Base-by-base conservation (phyloP, 352 stramenopile species). In the Globisporangium parvum region DNA sequence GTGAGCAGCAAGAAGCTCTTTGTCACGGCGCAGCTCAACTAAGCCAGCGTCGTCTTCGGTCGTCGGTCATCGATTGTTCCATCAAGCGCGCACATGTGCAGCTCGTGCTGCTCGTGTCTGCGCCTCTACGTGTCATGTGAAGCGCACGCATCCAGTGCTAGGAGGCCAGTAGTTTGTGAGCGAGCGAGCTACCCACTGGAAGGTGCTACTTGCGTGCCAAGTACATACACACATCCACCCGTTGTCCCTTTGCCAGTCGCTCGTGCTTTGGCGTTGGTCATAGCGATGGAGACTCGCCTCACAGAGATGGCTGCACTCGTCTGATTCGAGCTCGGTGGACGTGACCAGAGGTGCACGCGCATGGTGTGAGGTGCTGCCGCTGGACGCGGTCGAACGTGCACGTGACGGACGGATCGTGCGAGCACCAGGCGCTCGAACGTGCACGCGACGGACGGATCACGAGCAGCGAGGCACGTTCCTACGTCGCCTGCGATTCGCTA, bases 1-100 rank as follows among this genome's bases (percentile, higher is more conserved):
- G 61, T 92, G 52, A 77, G 72, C 67, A 62, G 56, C 59, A 71
- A 71, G 48, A 85, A 82, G 57, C 63, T 91, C 12, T 76, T 87
- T 40, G 73, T 89, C 48, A 79, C 67, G 3, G 67, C 44, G 4
- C 45, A 48, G 51, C 23, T 52, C 53, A 52, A 54, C 24, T 61
- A 51, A 51, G 47, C 1, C 6, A 11, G 5, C 31, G 31, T 14
- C 31, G 31, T n/a, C 39, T 9, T 44, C 39, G 15, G 14, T 44
- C 39, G n/a, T n/a, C n/a, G n/a, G n/a, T n/a, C n/a, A n/a, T n/a
- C n/a, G 17, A 15, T 44, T 10, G 8, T 12, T 42, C 28, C n/a
- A 37, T 20, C 46, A 9, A 37, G 44, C 14, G 6, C 17, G 28
- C 26, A 6, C 18, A 10, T 12, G 41, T 14, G 42, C 12, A n/a